Base-by-base conservation (phyloP, 176 grass and related monocot genomes). In the Saccharum officinarum region DNA sequence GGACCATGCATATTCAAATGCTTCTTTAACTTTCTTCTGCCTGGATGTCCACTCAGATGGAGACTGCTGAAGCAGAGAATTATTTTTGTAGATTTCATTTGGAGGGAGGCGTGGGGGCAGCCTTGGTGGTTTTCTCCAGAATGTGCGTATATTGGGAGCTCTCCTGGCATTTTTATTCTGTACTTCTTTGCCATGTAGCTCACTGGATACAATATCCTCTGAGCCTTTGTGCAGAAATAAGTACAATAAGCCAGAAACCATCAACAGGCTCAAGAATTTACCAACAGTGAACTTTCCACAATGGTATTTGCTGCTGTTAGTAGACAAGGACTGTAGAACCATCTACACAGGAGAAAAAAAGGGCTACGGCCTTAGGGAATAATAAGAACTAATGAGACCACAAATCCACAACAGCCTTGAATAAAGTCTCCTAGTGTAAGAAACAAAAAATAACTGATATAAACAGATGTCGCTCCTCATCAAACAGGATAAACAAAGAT, bases 1-100 rank as follows among this genome's bases (percentile, higher is more conserved):
- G 86, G 91, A 90, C 93, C 97, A 98, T 68, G 93, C 97, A 95
- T 98, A 91, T 76, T 87, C 57, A 52, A 98, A 95, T 85, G 97
- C 91, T 67, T 95, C 89, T 88, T 95, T 98, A 73, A 98, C 97
- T 80, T 95, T 98, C 49, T 94, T 88, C 89, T 95, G 91, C 67
- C 93, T 93, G 2, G 71, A 86, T 66, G 79, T 55, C 93, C 91
- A 95, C 80, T 88, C 81, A 42, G 81, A 83, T 67, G 52, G 73
- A 70, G 69, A 54, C 75, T 87, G 49, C 77, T 86, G 82, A 75
- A 83, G 65, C 49, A 73, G 77, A 71, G 85, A 88, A 87, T 76
- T 92, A 72, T 88, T 85, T 83, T 91, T 94, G 68, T 88, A 82
- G 7, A 92, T 90, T 88, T 96, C 88, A 82, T 94, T 84, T 81